Conservation (phyloP, 2,329 filamentous ascomycete species). For the Penicillium sumatraense region DNA sequence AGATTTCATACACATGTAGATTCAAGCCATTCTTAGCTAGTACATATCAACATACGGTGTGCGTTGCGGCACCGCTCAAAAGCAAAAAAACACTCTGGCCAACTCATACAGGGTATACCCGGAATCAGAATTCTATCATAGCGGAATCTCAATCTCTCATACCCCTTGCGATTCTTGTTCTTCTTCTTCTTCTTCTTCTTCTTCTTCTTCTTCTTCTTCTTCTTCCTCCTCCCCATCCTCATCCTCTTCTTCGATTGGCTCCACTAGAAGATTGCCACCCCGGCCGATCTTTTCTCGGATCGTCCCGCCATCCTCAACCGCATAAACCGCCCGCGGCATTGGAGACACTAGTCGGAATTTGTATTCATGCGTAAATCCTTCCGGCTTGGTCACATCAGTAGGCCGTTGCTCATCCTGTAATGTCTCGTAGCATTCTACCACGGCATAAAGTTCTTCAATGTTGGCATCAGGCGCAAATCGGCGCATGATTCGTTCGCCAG, state of each 20-base stretch:
- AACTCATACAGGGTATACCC: constrained; percentile 1
- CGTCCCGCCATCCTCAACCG: constrained; percentile 67
- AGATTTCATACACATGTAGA: neutral
- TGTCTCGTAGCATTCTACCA: constrained; percentile 86
- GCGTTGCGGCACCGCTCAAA: neutral
- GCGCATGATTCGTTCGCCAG: constrained; percentile 75
- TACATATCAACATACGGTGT: neutral
- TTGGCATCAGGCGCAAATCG: constrained; percentile 71
- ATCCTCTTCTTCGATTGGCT: constrained; percentile 64
- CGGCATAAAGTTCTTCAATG: constrained; percentile 91
- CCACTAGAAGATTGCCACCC: constrained; percentile 88
- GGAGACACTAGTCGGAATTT: constrained; percentile 83
- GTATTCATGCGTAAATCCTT: constrained; percentile 78
- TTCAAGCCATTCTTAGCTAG: neutral
- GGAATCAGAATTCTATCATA: neutral
- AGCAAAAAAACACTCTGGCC: neutral
- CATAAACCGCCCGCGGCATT: constrained; percentile 82
- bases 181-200: constrained; percentile 31
- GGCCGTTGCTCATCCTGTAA: constrained; percentile 49
- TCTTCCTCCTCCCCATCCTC: constrained; percentile 55
- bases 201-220: constrained; percentile 11
- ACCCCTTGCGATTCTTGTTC: too few relatives aligned
- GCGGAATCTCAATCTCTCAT: neutral
- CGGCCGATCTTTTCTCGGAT: constrained; percentile 76
- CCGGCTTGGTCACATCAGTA: constrained; percentile 57